Evolutionary conservation across 352 stramenopile genomes (phyloP).

Genomic region (Phytophthora pistaciae): DNA sequence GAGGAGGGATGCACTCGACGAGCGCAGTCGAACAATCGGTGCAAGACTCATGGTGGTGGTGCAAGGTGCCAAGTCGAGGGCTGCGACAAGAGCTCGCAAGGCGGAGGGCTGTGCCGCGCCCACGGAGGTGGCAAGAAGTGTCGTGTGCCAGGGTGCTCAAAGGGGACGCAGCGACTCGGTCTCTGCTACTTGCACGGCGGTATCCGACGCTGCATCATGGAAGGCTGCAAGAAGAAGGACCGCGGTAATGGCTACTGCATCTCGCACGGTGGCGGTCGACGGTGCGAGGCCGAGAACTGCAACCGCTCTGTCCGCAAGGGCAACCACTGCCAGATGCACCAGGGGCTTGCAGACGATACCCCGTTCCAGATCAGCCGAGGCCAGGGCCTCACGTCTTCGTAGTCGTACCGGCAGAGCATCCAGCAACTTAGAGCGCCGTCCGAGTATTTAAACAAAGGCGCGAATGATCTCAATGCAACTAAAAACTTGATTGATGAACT

Average conservation of each 20-base stretch:
- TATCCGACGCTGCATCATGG: constrained; percentile 74
- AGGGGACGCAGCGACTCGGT: constrained; percentile 79
- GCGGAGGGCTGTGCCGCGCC: constrained; percentile 59
- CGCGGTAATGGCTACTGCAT: constrained; percentile 87
- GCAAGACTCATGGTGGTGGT: constrained; percentile 84
- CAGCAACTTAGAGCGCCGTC: too few species aligned
- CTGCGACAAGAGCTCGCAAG: constrained; percentile 85
- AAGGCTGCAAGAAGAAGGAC: constrained; percentile 86
- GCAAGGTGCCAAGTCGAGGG: constrained; percentile 73
- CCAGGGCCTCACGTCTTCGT: constrained; percentile 20
- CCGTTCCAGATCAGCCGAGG: constrained; percentile 59
- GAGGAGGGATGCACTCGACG: constrained; percentile 64
- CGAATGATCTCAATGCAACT: too few species aligned
- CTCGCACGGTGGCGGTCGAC: constrained; percentile 77
- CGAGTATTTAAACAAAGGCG: not conserved
- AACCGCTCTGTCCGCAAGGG: constrained; percentile 76
- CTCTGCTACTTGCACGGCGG: constrained; percentile 86
- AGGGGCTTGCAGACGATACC: constrained; percentile 39
- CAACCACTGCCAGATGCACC: constrained; percentile 81
- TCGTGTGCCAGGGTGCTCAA: constrained; percentile 68
- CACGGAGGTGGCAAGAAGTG: constrained; percentile 81
- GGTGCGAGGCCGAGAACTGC: constrained; percentile 68
- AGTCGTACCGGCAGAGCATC: too few species aligned
- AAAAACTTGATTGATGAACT: too few species aligned
- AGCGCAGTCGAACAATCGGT: constrained; percentile 84